A percentile compares a stretch with the other conserved stretches of the same genome.
These are phyloP conservation scores for Petunia hybrid DNA, from an alignment of 305 asterid species.

Conservation along the genomic window DNA sequence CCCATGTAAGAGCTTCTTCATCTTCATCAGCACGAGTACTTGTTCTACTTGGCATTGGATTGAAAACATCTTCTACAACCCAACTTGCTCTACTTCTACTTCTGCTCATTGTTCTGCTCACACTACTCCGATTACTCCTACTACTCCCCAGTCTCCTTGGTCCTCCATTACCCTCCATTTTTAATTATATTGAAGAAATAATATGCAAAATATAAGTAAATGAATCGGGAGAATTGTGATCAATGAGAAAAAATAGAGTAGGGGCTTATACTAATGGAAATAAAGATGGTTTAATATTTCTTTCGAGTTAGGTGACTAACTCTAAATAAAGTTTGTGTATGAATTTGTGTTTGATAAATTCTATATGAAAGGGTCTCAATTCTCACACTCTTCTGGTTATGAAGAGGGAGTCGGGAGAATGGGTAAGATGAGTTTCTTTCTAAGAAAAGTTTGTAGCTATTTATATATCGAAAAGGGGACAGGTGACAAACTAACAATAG, in stretches of 20 bases:
- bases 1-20: constrained; percentile 89
- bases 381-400: constrained; percentile 30
- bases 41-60: constrained; percentile 40
- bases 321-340: background rate
- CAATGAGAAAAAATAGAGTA: background rate
- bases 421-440: background rate
- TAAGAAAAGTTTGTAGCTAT: constrained; percentile 26
- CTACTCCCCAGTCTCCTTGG: constrained; percentile 34
- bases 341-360: constrained; percentile 25
- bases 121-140: constrained; percentile 32
- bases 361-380: constrained; percentile 26
- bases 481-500: background rate
- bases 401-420: constrained; percentile 29
- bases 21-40: constrained; percentile 69
- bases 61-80: constrained; percentile 71
- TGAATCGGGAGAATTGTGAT: no score
- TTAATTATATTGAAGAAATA: background rate
- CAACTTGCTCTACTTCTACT: constrained; percentile 52
- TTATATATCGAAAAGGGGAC: constrained; percentile 28
- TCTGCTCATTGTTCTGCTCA: constrained; percentile 40
- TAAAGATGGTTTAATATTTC: background rate
- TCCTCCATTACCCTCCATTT: background rate
- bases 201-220: no score
- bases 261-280: background rate
- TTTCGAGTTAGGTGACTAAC: background rate